phyloP scores from a whole-genome alignment of 176 grass and related monocot genomes.

The Triticum urartu region DNA sequence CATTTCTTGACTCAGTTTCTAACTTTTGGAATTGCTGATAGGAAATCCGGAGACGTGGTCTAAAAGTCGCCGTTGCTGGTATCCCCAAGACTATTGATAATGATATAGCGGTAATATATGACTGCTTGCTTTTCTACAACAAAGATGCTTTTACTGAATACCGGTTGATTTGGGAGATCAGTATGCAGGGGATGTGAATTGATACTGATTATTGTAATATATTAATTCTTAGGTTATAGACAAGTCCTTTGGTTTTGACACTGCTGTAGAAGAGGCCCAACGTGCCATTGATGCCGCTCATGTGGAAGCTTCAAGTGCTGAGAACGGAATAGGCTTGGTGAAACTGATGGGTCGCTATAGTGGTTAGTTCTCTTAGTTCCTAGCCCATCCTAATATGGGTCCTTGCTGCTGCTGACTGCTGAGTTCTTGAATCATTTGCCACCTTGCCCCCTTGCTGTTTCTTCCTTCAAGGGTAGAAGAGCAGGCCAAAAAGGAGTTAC shows the following conservation, averaged over 20 bases:
- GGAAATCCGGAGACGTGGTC: conserved; percentile 79
- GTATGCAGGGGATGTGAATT: not conserved
- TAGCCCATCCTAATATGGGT: not conserved
- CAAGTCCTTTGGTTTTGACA: conserved; percentile 98
- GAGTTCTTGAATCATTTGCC: not conserved
- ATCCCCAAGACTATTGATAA: conserved; percentile 98
- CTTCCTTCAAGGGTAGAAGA: not conserved
- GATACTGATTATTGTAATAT: conserved; percentile 15
- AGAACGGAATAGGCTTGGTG: conserved; percentile 93
- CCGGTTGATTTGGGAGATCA: not conserved
- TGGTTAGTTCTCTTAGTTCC: conserved; percentile 71
- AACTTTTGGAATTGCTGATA: conserved; percentile 33
- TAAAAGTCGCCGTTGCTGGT: conserved; percentile 78
- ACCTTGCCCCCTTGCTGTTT: not conserved
- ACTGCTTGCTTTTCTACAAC: not conserved
- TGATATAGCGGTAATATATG: conserved; percentile 85
- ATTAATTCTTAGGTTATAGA: conserved; percentile 68
- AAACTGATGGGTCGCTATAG: conserved; percentile 98
- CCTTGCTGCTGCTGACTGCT: not conserved
- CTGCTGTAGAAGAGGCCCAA: conserved; percentile 92
- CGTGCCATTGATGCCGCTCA: conserved; percentile 89
- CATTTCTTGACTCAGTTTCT: not conserved
- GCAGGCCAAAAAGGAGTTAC: not conserved
- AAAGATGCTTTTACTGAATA: not conserved
- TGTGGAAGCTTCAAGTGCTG: conserved; percentile 90